Base-by-base conservation (phyloP, 805 yeast genomes). In the Clavispora vitiphila region DNA sequence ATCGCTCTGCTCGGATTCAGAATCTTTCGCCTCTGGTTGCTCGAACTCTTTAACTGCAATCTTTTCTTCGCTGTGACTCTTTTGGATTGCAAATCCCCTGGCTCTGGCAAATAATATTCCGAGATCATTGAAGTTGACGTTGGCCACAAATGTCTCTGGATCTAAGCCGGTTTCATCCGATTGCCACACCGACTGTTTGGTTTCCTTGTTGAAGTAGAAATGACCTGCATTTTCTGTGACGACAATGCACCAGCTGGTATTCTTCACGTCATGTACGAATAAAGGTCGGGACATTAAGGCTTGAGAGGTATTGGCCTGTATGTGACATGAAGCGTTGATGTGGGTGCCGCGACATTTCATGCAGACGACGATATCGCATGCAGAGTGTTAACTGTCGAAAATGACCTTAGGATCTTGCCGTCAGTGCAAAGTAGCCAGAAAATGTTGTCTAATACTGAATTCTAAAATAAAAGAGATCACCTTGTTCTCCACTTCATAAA, bases 131-230 rank as follows among this genome's bases (percentile, higher is more conserved):
- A 46, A 63, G 35, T 62, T 55, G n/a, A 66, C 56, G 6, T 38
- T 30, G 2, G 51, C 43, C 22, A 65, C 54, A 35, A 24, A 23
- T n/a, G 16, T 20, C 27, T 43, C 49, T 15, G 20, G 32, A 3
- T 46, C 42, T 41, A 41, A 38, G 31, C 39, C 38, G 1, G 65
- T 37, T 34, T 65, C 69, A 12, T 47, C 35, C 20, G 64, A 42
- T 49, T 65, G 71, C 72, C 72, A 66, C 36, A 54, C 61, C 6
- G 69, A 58, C 18, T 38, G 19, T 16, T 45, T 43, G 4, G 46
- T 41, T 1, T 19, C 38, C 11, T 40, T 27, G 46, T 65, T 55
- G 43, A 51, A 66, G 49, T 66, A 66, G 42, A 64, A 66, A 43
- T 66, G 72, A 16, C 39, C 29, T 0, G 56, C 57, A 3, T 44